Percentiles rank a stretch among this genome's conserved stretches.
Conservation (phyloP, 495 filamentous ascomycete species). For the Pyronema domesticum region DNA sequence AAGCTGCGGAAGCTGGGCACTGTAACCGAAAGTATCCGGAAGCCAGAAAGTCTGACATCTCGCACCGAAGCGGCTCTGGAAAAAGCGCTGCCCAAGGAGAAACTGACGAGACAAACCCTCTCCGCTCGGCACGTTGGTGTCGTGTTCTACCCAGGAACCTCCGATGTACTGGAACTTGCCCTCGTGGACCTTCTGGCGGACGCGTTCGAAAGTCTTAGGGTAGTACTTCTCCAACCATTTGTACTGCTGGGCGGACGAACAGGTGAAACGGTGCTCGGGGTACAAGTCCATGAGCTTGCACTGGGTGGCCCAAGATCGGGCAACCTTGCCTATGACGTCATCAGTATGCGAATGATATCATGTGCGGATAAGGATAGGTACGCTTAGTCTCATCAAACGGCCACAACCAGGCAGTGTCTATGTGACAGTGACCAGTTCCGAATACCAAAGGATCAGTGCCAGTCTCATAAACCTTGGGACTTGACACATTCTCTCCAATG, state of each 20-base stretch:
- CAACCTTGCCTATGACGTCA: constrained; percentile 44
- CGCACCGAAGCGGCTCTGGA: constrained; percentile 80
- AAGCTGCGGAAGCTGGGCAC: constrained; percentile 79
- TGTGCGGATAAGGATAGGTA: not conserved
- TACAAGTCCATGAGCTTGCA: constrained; percentile 88
- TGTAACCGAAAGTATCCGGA: constrained; percentile 95
- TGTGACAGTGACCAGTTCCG: constrained; percentile 89
- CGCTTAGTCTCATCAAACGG: constrained; percentile 97
- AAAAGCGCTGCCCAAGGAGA: constrained; percentile 59
- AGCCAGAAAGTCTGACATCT: constrained; percentile 88
- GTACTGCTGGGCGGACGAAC: constrained; percentile 89
- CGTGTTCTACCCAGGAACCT: constrained; percentile 97
- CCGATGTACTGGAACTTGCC: constrained; percentile 88
- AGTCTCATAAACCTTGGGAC: constrained; percentile 54
- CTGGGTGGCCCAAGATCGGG: constrained; percentile 89
- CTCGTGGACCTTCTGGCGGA: constrained; percentile 76
- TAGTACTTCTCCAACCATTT: constrained; percentile 91
- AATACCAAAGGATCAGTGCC: constrained; percentile 58
- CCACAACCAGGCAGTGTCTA: constrained; percentile 70
- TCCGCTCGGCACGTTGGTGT: constrained; percentile 90
- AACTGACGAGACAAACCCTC: constrained; percentile 94
- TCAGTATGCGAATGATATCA: constrained; percentile 1
- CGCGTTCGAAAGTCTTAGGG: constrained; percentile 69
- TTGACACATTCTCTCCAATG: constrained; percentile 60
- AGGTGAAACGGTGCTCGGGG: constrained; percentile 79